phyloP scores from a whole-genome alignment of 83 land plant species.

The Isoetes engelmannii region DNA sequence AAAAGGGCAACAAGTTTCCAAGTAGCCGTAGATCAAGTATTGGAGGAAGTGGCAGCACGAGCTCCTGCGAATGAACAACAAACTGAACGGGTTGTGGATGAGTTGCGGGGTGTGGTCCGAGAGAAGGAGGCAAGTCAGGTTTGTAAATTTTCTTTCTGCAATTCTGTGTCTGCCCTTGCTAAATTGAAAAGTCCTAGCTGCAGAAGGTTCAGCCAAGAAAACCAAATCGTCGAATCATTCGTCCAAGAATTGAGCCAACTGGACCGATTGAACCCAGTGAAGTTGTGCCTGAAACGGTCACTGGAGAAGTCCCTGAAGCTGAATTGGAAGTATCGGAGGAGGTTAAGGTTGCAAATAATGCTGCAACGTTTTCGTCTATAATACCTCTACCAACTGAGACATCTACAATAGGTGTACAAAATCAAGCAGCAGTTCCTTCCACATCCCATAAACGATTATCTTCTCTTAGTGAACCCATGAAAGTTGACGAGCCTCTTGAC shows the following conservation, averaged over 20 bases:
- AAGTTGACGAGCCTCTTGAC: constrained; percentile 13
- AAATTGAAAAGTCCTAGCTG: background rate
- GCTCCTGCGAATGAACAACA: background rate
- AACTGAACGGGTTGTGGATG: too few relatives aligned
- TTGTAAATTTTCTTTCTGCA: background rate
- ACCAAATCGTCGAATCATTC: constrained; percentile 23
- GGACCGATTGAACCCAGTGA: constrained; percentile 22
- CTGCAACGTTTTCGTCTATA: background rate
- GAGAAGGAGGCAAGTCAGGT: constrained; percentile 22
- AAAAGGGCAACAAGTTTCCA: constrained; percentile 12
- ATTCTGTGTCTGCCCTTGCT: background rate
- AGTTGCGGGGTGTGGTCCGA: background rate
- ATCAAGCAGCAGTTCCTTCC: constrained; percentile 13
- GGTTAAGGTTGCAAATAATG: constrained; percentile 1
- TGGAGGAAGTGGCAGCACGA: constrained; percentile 9
- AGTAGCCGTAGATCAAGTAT: constrained; percentile 14
- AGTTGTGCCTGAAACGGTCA: constrained; percentile 4
- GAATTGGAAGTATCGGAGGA: constrained; percentile 18
- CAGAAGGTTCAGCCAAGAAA: constrained; percentile 22
- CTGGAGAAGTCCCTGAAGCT: constrained; percentile 20
- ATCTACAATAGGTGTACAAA: constrained; percentile 8
- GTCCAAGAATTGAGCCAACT: constrained; percentile 35
- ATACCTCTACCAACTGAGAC: constrained; percentile 10
- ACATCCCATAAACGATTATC: background rate
- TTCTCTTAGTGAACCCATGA: too few relatives aligned